Percentiles rank a stretch among this genome's conserved stretches.
These are phyloP conservation scores for Aspergillus panamensis DNA, from an alignment of 495 filamentous ascomycete genomes.

Conservation along the genomic window DNA sequence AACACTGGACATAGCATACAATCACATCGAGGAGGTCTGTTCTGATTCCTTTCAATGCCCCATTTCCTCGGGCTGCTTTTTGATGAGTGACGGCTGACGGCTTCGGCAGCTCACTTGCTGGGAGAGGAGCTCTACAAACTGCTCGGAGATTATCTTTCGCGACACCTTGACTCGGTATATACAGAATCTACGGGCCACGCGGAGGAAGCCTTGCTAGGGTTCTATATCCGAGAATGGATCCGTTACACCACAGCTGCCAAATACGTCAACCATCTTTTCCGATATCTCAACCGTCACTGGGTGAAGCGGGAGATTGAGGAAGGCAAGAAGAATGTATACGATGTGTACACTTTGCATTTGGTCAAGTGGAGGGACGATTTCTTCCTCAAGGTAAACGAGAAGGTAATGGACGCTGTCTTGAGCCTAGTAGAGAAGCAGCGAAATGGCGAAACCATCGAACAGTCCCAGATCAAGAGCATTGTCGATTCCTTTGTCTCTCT, in stretches of 20 bases:
- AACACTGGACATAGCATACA: slow-evolving; percentile 47
- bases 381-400: slow-evolving; percentile 74
- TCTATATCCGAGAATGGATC: slow-evolving; percentile 95
- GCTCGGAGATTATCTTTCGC: slow-evolving; percentile 75
- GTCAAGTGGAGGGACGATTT: slow-evolving; percentile 93
- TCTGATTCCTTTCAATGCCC: slow-evolving; percentile 7
- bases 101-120: slow-evolving; percentile 71
- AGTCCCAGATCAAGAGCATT: slow-evolving; percentile 93
- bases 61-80: neutral
- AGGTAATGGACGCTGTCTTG: slow-evolving; percentile 92
- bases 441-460: slow-evolving; percentile 97
- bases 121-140: slow-evolving; percentile 96
- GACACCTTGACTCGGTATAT: slow-evolving; percentile 65
- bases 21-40: slow-evolving; percentile 76
- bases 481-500: slow-evolving; percentile 96
- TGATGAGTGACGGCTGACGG: slow-evolving; percentile 14
- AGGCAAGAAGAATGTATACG: slow-evolving; percentile 96
- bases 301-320: slow-evolving; percentile 99
- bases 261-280: slow-evolving; percentile 95
- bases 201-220: slow-evolving; percentile 88
- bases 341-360: slow-evolving; percentile 94
- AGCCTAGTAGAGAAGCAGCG: slow-evolving; percentile 96
- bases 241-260: slow-evolving; percentile 93
- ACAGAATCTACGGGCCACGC: slow-evolving; percentile 68
- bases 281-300: slow-evolving; percentile 97